Base-by-base conservation (phyloP, 805 yeast species). In the Teunomyces funiuensis region DNA sequence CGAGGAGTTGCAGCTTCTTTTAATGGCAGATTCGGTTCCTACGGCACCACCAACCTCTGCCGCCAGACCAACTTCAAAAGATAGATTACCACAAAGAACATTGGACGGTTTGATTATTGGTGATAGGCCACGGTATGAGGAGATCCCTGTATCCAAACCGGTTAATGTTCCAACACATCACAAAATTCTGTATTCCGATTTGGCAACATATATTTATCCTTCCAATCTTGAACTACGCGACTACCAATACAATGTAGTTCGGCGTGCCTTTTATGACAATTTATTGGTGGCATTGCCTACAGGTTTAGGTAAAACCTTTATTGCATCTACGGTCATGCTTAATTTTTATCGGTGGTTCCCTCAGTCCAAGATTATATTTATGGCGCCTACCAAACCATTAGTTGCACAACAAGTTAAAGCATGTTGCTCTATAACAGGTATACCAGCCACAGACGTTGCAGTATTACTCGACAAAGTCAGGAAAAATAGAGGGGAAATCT, bases 331-430 rank as follows among this genome's bases (percentile, higher is more conserved):
- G 0, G 91, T 91, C 16, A 93, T 93, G 89, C 71, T 89, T 42
- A 93, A 93, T 58, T 93, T 76, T 64, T 82, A 77, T 51, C 66
- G 95, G 37, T 93, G 99, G 99, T 85, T 90, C 15, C 77, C 77
- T 11, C 60, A 65, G 4, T 80, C 88, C 2, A 93, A 90, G 55
- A 80, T 93, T 50, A 78, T 95, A 1, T 93, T 93, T 61, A 83
- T 91, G 83, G 99, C 99, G 0, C 99, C 99, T 0, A 93, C 99
- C 2, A 73, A 90, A 49, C 99, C 99, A 0, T 71, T 93, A 41
- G 98, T 93, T 5, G 90, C 96, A 1, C 99, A 93, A 64, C 99
- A 93, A 63, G 85, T 91, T 50, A 85, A 85, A 55, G 97, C 98
- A 1, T 93, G 96, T 57, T 74, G 88, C 41, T 84, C 88, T 6